Evolutionary conservation across 345 rosid genomes (phyloP), one percentile per base, ranked within the genome.

Genomic region (Cardamine resedifolia): DNA sequence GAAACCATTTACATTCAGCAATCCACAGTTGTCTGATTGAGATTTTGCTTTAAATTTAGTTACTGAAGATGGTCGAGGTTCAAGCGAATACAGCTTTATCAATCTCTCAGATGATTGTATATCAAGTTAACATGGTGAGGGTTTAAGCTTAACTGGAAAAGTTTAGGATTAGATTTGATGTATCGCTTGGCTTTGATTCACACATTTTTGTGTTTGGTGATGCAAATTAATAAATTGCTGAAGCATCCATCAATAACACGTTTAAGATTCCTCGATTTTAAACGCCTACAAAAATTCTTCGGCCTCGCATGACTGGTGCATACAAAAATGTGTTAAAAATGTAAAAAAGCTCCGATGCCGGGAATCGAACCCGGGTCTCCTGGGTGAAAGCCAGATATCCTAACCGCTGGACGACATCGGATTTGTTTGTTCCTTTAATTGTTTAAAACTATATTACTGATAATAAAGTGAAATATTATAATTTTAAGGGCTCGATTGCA

Each of bases 361-460:
- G 96, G 90, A 85, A 92, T 88, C 84, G 90, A 92, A 87, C 96
- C 93, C 89, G 93, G 93, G 96, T 87, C 90, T 78, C 93, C 90
- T 88, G 96, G 96, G 93, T 87, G 93, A 90, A 88, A 92, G 93
- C 93, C 96, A 88, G 90, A 83, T 44, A 90, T 88, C 93, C 96
- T 92, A 82, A 85, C 96, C 98, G 86, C 88, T 92, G 91, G 96
- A 88, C 98, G 89, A 88, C 90, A 88, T 81, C 81, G 90, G 90
- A 72, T 0, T 52, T 48, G 7, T n/a, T 1, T 60, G 48, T 14
- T 11, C 2, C 2, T 0, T 3, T 34, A 2, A 10, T 7, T 33
- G 11, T n/a, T n/a, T n/a, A n/a, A n/a, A n/a, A n/a, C n/a, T n/a
- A n/a, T n/a, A n/a, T n/a, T n/a, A n/a, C n/a, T 33, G 8, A 24